phyloP scores from a whole-genome alignment of 2,329 filamentous ascomycete species.

The Arthrobotrys iridis region DNA sequence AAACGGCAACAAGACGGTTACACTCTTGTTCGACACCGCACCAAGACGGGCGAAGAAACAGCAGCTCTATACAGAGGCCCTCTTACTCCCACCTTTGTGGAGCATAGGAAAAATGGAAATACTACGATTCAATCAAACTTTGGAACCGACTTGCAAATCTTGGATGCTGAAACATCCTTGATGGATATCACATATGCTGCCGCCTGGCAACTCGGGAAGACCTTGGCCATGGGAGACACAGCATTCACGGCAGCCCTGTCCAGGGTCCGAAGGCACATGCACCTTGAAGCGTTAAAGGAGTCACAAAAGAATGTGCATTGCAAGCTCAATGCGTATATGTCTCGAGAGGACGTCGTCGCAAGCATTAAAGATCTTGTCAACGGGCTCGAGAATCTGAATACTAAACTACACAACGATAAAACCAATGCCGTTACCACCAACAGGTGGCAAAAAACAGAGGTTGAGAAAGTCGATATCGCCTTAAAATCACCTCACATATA shows the following conservation, averaged over 20 bases:
- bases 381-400: not conserved
- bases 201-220: constrained; percentile 63
- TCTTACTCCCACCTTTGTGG: constrained; percentile 58
- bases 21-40: constrained; percentile 60
- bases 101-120: not conserved
- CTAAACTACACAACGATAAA: not conserved
- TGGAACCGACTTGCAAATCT: constrained; percentile 61
- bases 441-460: not conserved
- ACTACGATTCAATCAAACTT: constrained; percentile 59
- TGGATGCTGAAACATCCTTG: constrained; percentile 61
- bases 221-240: constrained; percentile 61
- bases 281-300: not conserved
- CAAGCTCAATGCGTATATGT: not conserved
- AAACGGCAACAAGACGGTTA: constrained; percentile 61
- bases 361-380: not conserved
- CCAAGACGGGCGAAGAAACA: constrained; percentile 62
- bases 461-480: not conserved
- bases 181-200: constrained; percentile 64
- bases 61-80: constrained; percentile 61
- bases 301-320: constrained; percentile 5
- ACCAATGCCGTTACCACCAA: not conserved
- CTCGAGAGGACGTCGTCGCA: not conserved
- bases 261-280: constrained; percentile 1
- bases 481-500: not conserved
- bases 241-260: constrained; percentile 59